A percentile compares a stretch with the other conserved stretches of the same genome.
phyloP scores from a whole-genome alignment of 495 filamentous ascomycete genomes.

The Aspergillus diversus region DNA sequence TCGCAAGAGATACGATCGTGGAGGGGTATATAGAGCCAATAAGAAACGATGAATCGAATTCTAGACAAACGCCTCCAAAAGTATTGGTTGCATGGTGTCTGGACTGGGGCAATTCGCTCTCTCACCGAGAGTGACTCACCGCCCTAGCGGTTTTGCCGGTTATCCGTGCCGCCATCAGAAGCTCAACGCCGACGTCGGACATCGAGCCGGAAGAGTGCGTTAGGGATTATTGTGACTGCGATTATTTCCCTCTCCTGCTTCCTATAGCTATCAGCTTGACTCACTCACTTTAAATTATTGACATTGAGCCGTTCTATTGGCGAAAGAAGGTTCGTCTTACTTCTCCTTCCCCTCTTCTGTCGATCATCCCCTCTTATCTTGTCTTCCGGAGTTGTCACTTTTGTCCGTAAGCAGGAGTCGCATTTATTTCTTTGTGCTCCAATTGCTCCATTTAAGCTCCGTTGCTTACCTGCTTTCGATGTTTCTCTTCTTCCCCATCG shows the following conservation, averaged over 20 bases:
- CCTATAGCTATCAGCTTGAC: not conserved
- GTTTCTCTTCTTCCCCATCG: slow-evolving; percentile 12
- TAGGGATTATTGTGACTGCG: slow-evolving; percentile 6
- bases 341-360: not conserved
- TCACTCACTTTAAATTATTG: not conserved
- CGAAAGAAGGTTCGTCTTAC: slow-evolving; percentile 2
- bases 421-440: slow-evolving; percentile 9
- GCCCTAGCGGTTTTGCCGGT: slow-evolving; percentile 20
- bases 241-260: slow-evolving; percentile 5
- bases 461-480: slow-evolving; percentile 18
- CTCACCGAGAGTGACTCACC: slow-evolving; percentile 11
- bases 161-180: slow-evolving; percentile 12
- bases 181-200: slow-evolving; percentile 24
- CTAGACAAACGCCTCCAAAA: too few species aligned
- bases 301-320: not conserved
- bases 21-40: too few species aligned
- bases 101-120: too few species aligned
- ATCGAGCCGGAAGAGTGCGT: slow-evolving; percentile 15
- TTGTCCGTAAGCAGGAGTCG: slow-evolving; percentile 35
- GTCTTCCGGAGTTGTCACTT: slow-evolving; percentile 36
- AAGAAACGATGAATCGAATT: too few species aligned
- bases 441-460: slow-evolving; percentile 26
- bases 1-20: too few species aligned
- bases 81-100: too few species aligned
- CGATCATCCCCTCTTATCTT: not conserved